phyloP scores from a whole-genome alignment of 1,139 yeast genomes.

The Candida glucosophila region DNA sequence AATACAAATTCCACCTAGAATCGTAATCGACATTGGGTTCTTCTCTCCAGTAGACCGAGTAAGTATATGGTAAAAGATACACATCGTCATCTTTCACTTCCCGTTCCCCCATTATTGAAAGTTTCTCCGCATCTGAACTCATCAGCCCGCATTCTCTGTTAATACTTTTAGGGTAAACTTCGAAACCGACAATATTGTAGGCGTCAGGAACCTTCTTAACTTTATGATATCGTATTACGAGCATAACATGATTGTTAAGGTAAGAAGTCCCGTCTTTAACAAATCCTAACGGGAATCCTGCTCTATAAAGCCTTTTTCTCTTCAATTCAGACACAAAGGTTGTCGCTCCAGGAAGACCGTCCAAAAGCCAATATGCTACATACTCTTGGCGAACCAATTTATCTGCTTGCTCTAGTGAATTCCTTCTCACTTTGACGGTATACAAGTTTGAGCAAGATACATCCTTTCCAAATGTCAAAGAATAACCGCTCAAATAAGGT shows the following conservation, averaged over 20 bases:
- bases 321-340: constrained; percentile 61
- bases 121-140: constrained; percentile 27
- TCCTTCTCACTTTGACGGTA: constrained; percentile 42
- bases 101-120: not conserved
- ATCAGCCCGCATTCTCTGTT: constrained; percentile 64
- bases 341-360: constrained; percentile 85
- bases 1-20: constrained; percentile 69
- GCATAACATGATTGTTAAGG: constrained; percentile 71
- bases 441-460: constrained; percentile 60
- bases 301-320: constrained; percentile 62
- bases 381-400: constrained; percentile 61
- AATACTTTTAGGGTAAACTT: constrained; percentile 81
- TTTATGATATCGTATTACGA: constrained; percentile 68
- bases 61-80: constrained; percentile 61
- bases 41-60: constrained; percentile 86
- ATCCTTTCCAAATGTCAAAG: constrained; percentile 53
- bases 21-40: constrained; percentile 60
- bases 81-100: constrained; percentile 9
- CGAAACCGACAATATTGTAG: constrained; percentile 77
- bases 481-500: constrained; percentile 66
- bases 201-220: constrained; percentile 30
- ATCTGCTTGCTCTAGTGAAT: constrained; percentile 46
- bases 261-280: constrained; percentile 48
- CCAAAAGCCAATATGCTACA: constrained; percentile 77
- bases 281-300: constrained; percentile 83